These are phyloP conservation scores for Ilex asprella DNA, from an alignment of 257 asterid species.

Conservation along the genomic window DNA sequence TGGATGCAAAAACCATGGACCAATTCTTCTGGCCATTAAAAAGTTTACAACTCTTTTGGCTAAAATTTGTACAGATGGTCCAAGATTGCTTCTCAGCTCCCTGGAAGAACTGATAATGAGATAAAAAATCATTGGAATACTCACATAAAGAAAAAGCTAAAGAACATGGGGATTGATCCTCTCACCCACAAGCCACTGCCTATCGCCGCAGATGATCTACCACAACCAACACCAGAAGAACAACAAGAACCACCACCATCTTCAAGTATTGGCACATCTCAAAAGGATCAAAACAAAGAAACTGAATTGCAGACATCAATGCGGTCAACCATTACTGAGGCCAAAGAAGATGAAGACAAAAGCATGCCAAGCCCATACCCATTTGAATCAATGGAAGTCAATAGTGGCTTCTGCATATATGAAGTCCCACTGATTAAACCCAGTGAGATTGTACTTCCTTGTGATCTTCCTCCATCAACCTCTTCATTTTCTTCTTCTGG, in stretches of 20 bases:
- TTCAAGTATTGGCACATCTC: neutral
- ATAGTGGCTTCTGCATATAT: constrained; percentile 56
- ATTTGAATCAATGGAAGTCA: constrained; percentile 32
- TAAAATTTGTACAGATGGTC: constrained; percentile 57
- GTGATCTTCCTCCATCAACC: constrained; percentile 18
- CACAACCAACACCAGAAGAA: constrained; percentile 16
- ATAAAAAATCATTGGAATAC: constrained; percentile 95
- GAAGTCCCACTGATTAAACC: constrained; percentile 76
- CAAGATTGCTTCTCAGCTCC: constrained; percentile 87
- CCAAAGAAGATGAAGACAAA: constrained; percentile 13
- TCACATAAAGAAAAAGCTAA: constrained; percentile 80
- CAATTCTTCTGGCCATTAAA: neutral
- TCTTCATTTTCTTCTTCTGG: constrained; percentile 16
- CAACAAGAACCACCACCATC: constrained; percentile 1
- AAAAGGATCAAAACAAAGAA: constrained; percentile 4
- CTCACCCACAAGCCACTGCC: constrained; percentile 74
- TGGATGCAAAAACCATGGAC: too few species aligned
- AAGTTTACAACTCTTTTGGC: neutral
- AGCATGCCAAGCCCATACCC: neutral
- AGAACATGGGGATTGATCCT: constrained; percentile 90
- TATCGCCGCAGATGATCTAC: constrained; percentile 13
- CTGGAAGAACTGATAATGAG: constrained; percentile 94
- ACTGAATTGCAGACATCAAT: constrained; percentile 10
- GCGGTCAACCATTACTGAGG: constrained; percentile 20
- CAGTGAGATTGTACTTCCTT: constrained; percentile 45